Conservation (phyloP, 805 yeast genomes). For the Candida ascalaphidarum region DNA sequence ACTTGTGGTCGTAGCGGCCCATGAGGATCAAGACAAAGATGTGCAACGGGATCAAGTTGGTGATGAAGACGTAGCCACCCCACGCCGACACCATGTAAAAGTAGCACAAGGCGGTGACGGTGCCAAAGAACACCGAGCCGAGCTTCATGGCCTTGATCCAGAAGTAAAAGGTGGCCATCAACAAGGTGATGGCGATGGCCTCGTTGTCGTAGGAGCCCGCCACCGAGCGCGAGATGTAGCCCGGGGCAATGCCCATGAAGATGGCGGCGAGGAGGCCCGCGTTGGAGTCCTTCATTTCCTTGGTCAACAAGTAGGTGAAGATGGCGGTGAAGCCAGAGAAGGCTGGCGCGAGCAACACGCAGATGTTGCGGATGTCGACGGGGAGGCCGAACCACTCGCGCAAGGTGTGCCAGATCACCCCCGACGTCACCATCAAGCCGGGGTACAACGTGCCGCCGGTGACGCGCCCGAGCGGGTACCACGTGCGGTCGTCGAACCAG, state of each 20-base stretch:
- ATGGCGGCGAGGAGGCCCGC: constrained; percentile 91
- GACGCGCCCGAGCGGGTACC: constrained; percentile 99
- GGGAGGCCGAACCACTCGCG: constrained; percentile 62
- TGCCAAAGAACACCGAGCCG: constrained; percentile 81
- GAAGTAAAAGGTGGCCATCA: constrained; percentile 90
- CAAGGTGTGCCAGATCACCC: constrained; percentile 72
- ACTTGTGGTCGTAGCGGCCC: constrained; percentile 84
- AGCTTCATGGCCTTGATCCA: constrained; percentile 93
- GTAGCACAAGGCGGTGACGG: constrained; percentile 79
- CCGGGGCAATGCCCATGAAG: constrained; percentile 97
- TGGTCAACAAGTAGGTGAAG: constrained; percentile 79
- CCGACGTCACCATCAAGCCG: constrained; percentile 97
- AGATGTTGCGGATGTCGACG: constrained; percentile 87
- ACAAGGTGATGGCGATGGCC: constrained; percentile 92
- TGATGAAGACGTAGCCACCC: constrained; percentile 99
- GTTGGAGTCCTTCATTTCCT: constrained; percentile 80
- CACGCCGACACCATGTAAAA: constrained; percentile 99
- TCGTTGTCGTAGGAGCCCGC: constrained; percentile 99
- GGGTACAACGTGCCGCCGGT: constrained; percentile 99
- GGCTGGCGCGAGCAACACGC: constrained; percentile 95
- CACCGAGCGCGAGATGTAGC: constrained; percentile 95
- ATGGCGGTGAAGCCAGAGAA: constrained; percentile 89
- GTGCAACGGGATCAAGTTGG: constrained; percentile 94
- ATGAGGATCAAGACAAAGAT: constrained; percentile 81
- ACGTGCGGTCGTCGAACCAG: constrained; percentile 98